Base-by-base conservation (phyloP, 1,284 basidiomycete species). In the Naganishia cerealis region DNA sequence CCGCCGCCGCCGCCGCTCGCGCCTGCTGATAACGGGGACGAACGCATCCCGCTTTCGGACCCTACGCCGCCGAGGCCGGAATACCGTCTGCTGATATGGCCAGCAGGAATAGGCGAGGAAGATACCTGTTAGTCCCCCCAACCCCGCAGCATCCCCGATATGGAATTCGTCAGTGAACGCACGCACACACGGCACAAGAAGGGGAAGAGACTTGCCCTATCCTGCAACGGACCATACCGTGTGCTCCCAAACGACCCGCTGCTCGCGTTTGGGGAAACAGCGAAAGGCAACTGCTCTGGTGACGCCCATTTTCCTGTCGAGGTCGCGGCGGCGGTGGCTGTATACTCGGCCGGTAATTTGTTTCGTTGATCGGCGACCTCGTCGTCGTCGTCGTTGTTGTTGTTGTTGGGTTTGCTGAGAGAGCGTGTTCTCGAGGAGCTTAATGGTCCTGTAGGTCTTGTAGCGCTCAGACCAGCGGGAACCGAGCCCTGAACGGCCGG, bases 241-340 rank as follows among this genome's bases (percentile, higher is more conserved):
- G 52, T 24, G 16, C 61, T 39, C 9, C 61, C 43, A n/a, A 36
- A 46, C 18, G 67, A 61, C 18, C 56, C 67, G 12, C 50, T 59
- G n/a, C 33, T n/a, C 16, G 40, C 53, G 10, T 15, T 55, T 33
- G 70, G 24, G n/a, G 67, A 40, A 21, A 71, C 68, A 4, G 78
- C 79, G 65, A 81, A 81, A 0, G 80, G 79, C 16, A 80, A 58
- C 10, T 75, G 76, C 65, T 78, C 77, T 1, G 71, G 74, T n/a
- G 79, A 68, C 0, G 72, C 70, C 78, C 76, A 79, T 65, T 74
- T 73, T 21, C 71, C 74, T 12, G 42, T 73, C 72, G 1, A n/a
- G 26, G 55, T 73, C 72, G 3, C 24, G n/a, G 42, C 7, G n/a
- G 18, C 7, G 12, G 3, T 53, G 12, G 43, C 6, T n/a, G 21